Evolutionary conservation across 192 early-diverging fungal species (phyloP), one percentile per base, ranked within the genome.

Genomic region (Backusella westeae): DNA sequence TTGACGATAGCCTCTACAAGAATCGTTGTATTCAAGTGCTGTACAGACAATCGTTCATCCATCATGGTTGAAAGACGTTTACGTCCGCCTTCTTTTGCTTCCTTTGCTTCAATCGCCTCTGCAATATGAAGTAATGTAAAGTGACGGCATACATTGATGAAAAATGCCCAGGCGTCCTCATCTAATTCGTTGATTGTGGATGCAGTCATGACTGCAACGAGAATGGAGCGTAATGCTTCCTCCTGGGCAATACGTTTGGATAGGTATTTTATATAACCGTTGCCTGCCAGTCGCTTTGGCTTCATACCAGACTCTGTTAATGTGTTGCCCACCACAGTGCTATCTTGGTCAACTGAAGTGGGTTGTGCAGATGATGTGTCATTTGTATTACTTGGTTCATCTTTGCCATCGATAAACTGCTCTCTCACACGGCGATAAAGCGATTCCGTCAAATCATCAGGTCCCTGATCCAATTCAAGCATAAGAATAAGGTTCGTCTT

Each of bases 1-100:
- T 92, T 85, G 4, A 96, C 91, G 17, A 97, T 86, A 0, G 92
- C 92, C 17, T 93, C 90, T 10, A 96, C 88, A 72, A 97, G 90
- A 35, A 93, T 88, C 26, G 85, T 90, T 39, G 86, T 86, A n/a
- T 89, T 85, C 38, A 89, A 69, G 72, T 87, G 75, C 26, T 86
- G 85, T 52, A 82, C 83, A 2, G 81, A 78, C 38, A 83, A 79
- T 29, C 84, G 78, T 26, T 87, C 83, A 67, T 88, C 82, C 69
- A 89, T 83, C 65, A 83, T 84, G 44, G 83, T 82, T 0, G 82
- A 78, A 2, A 87, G 70, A 66, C 76, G 81, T 52, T 86, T 85
- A 19, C 49, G 71, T 53, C 83, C 80, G 39, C 78, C 78, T 52
- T 84, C 84, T 49, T 49, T 49, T 6, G 46, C 46, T 49, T 63